Evolutionary conservation across 169 alveolate species (phyloP).

Genomic region (Fabrea salina): DNA sequence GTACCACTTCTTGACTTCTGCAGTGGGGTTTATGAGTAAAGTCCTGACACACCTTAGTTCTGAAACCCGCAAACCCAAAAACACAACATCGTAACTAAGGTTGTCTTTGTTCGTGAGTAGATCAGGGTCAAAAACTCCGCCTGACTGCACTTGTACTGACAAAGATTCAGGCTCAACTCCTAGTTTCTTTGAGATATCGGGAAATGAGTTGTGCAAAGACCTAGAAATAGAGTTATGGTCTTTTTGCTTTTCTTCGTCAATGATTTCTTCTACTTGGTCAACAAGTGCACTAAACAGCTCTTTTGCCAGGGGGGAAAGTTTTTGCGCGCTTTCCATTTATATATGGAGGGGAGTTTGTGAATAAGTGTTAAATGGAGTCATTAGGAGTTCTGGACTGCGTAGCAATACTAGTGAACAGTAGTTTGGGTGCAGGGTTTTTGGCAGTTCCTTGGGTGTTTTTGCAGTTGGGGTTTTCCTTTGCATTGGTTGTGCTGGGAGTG

Average conservation of each 20-base stretch:
- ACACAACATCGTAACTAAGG: conserved; percentile 55
- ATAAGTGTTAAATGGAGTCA: too few species aligned
- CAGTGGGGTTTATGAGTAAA: conserved; percentile 62
- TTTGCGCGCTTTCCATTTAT: conserved; percentile 48
- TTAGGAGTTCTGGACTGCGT: not conserved
- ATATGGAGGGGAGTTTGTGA: too few species aligned
- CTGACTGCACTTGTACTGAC: conserved; percentile 63
- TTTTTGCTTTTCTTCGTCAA: conserved; percentile 53
- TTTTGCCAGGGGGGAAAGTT: conserved; percentile 56
- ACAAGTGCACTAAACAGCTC: conserved; percentile 51
- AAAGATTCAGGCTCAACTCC: conserved; percentile 34
- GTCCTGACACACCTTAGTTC: conserved; percentile 46
- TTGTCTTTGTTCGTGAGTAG: conserved; percentile 40
- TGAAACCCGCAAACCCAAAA: conserved; percentile 51
- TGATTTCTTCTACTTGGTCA: conserved; percentile 60
- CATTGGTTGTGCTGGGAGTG: not conserved
- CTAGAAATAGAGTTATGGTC: not conserved
- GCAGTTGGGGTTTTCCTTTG: not conserved
- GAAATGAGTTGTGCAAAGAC: conserved; percentile 28
- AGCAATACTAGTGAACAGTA: not conserved
- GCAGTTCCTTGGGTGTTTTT: not conserved
- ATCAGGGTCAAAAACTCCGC: conserved; percentile 56
- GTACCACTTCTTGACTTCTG: conserved; percentile 56
- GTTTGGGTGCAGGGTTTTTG: not conserved
- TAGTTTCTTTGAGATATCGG: conserved; percentile 35